Conservation (phyloP, 1,139 yeast species). For the Debaryomycetaceae sp. region DNA sequence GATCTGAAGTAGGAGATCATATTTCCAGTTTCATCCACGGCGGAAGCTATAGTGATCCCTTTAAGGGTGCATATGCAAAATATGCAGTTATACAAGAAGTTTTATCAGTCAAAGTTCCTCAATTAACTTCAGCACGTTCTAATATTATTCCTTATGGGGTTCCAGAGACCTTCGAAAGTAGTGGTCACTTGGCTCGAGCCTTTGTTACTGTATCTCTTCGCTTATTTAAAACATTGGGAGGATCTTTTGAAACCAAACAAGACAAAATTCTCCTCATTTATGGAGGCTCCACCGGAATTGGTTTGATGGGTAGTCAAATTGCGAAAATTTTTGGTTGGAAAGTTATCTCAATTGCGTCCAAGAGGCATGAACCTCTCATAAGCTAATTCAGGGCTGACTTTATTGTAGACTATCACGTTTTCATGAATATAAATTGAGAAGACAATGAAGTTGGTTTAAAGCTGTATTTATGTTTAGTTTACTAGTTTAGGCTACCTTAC, state of each 20-base stretch:
- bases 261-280: constrained; percentile 39
- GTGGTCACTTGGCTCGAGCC: neutral
- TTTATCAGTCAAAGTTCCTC: constrained; percentile 6
- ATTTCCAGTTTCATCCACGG: constrained; percentile 11
- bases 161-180: constrained; percentile 1
- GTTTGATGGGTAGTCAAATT: constrained; percentile 47
- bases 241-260: constrained; percentile 4
- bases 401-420: constrained; percentile 56
- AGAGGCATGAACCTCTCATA: constrained; percentile 34
- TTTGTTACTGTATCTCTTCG: constrained; percentile 2
- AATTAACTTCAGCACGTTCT: neutral
- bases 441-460: too few species aligned
- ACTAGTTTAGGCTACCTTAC: too few species aligned
- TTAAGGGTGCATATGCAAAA: constrained; percentile 9
- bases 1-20: constrained; percentile 13
- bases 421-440: too few species aligned
- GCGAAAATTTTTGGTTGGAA: constrained; percentile 48
- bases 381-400: constrained; percentile 52
- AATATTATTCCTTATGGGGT: neutral
- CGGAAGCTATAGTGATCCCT: constrained; percentile 1
- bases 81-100: constrained; percentile 6
- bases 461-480: too few species aligned
- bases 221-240: constrained; percentile 3
- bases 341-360: constrained; percentile 51
- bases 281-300: constrained; percentile 58